A percentile compares a stretch with the other conserved stretches of the same genome.
Conservation (phyloP, 2,329 filamentous ascomycete species). For the Microcyclospora pomicola region DNA sequence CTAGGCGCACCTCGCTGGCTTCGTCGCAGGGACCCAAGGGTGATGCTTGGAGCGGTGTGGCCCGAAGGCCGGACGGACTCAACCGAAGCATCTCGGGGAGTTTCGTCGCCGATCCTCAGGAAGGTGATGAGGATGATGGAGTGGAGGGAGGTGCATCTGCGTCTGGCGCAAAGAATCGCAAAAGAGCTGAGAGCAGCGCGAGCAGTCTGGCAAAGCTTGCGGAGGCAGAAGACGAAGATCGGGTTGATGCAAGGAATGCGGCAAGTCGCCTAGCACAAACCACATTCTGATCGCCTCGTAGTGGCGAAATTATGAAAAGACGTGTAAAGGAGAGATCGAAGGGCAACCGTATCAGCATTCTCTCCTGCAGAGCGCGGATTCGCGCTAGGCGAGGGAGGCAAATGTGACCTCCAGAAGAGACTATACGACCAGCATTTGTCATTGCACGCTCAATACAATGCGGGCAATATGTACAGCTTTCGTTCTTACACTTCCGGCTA, state of each 20-base stretch:
- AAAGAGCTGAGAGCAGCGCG: slow-evolving; percentile 34
- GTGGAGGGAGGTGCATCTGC: slow-evolving; percentile 33
- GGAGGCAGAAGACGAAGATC: slow-evolving; percentile 58
- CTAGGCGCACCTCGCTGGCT: slow-evolving; percentile 65
- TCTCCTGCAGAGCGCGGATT: no score
- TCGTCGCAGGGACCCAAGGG: slow-evolving; percentile 91
- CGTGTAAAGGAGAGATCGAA: no score
- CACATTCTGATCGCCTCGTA: slow-evolving; percentile 51
- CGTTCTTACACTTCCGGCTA: no score
- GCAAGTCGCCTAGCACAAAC: slow-evolving; percentile 86
- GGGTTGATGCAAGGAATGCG: slow-evolving; percentile 88
- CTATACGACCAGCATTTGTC: no score
- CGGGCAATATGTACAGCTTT: no score
- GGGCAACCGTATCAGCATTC: no score
- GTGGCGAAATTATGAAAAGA: no score
- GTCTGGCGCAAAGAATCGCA: slow-evolving; percentile 29
- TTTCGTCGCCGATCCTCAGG: slow-evolving; percentile 43
- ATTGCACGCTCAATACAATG: no score
- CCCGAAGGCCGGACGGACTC: slow-evolving; percentile 64
- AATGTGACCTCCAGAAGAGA: no score
- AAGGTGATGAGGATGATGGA: slow-evolving; percentile 29
- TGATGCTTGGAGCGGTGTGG: slow-evolving; percentile 95
- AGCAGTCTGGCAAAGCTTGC: slow-evolving; percentile 43
- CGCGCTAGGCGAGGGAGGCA: no score
- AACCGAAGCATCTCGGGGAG: slow-evolving; percentile 64